Percentiles rank a stretch among this genome's conserved stretches.
phyloP scores from a whole-genome alignment of 306 rosid species.

The Betula pendula region DNA sequence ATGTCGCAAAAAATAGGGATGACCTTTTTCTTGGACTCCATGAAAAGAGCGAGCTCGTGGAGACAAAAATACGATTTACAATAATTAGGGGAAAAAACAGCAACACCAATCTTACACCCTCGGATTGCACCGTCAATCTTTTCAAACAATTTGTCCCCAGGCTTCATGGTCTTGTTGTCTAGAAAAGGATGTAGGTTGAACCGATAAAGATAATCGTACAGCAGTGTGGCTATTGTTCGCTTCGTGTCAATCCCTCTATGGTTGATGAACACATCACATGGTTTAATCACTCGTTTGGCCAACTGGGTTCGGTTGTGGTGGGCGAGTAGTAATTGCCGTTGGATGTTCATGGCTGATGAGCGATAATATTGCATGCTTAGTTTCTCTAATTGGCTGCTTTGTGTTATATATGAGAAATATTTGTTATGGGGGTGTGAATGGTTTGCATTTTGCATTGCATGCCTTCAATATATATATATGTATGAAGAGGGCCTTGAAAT shows the following conservation, averaged over 20 bases:
- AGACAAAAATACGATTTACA: slow-evolving; percentile 85
- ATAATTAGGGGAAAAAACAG: slow-evolving; percentile 74
- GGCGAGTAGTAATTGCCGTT: slow-evolving; percentile 24
- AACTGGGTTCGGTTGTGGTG: slow-evolving; percentile 26
- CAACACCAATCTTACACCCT: slow-evolving; percentile 68
- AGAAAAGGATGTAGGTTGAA: slow-evolving; percentile 55
- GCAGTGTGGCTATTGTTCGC: slow-evolving; percentile 56
- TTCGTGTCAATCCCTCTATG: slow-evolving; percentile 82
- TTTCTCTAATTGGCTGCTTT: not conserved
- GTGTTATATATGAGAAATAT: not conserved
- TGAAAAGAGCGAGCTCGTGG: slow-evolving; percentile 71
- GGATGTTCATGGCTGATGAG: slow-evolving; percentile 34
- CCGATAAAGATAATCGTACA: slow-evolving; percentile 58
- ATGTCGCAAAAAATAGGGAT: slow-evolving; percentile 86
- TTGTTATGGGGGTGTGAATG: not conserved
- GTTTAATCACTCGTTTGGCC: slow-evolving; percentile 30
- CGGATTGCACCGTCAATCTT: slow-evolving; percentile 62
- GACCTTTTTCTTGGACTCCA: slow-evolving; percentile 64
- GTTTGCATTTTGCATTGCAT: too few relatives aligned
- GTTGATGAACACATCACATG: slow-evolving; percentile 78
- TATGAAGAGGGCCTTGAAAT: not conserved
- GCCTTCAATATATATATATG: not conserved
- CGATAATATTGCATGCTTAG: not conserved
- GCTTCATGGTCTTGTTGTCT: slow-evolving; percentile 81
- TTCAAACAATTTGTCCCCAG: slow-evolving; percentile 84